Conservation (phyloP, 179 eudicot genomes). For the Silene noctiflora region DNA sequence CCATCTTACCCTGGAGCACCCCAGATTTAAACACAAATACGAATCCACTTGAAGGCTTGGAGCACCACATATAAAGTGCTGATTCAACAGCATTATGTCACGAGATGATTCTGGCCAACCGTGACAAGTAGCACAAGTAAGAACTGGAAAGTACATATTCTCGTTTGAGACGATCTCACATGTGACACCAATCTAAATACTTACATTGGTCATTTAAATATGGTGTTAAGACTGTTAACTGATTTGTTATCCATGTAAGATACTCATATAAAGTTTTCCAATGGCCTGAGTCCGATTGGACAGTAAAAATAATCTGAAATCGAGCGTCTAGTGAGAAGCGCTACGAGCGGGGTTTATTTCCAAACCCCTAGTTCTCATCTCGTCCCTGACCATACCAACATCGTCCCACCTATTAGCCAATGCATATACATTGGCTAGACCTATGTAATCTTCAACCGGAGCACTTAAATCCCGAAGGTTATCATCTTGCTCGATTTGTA, state of each 20-base stretch:
- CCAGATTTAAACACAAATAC: not conserved
- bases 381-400: constrained; percentile 51
- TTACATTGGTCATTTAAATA: not conserved
- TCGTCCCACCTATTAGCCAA: constrained; percentile 67
- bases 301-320: not conserved
- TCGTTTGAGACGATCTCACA: not conserved
- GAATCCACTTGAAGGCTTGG: too few relatives aligned
- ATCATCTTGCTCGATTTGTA: constrained; percentile 26
- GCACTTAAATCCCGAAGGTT: constrained; percentile 10
- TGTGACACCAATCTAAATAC: not conserved
- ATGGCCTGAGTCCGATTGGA: too few relatives aligned
- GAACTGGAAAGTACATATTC: not conserved
- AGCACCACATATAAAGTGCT: too few relatives aligned
- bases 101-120: too few relatives aligned
- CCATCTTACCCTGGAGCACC: not conserved
- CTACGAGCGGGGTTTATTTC: constrained; percentile 55
- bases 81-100: too few relatives aligned
- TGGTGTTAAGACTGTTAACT: too few relatives aligned
- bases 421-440: constrained; percentile 67
- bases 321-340: constrained; percentile 21
- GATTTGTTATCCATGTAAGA: not conserved
- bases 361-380: constrained; percentile 48
- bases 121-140: not conserved
- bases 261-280: not conserved
- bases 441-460: constrained; percentile 47